Conservation (phyloP, 352 stramenopile genomes). For the Phytophthora pluvialis region DNA sequence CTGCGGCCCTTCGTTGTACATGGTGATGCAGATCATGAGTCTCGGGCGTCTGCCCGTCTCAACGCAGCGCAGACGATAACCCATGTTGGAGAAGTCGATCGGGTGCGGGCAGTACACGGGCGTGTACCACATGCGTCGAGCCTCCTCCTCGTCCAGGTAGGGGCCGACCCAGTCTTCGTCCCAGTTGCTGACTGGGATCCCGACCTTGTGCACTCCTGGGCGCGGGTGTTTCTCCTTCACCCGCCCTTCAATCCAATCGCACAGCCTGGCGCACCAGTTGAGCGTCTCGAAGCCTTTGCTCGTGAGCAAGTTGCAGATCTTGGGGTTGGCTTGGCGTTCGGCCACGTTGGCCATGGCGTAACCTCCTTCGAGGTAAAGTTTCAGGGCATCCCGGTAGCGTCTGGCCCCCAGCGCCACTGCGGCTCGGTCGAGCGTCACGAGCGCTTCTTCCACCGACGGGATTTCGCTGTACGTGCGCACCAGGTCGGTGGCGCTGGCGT, state of each 20-base stretch:
- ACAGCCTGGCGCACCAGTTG: conserved; percentile 84
- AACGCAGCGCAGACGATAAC: conserved; percentile 81
- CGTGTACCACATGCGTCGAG: conserved; percentile 81
- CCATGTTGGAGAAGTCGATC: conserved; percentile 78
- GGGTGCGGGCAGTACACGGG: conserved; percentile 74
- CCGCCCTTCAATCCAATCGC: conserved; percentile 88
- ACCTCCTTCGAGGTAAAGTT: conserved; percentile 83
- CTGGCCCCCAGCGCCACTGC: conserved; percentile 58
- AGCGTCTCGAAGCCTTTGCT: conserved; percentile 88
- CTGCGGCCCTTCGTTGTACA: conserved; percentile 82
- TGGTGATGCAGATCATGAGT: conserved; percentile 89
- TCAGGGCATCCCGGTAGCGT: conserved; percentile 80
- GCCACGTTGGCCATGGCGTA: conserved; percentile 88
- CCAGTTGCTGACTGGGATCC: conserved; percentile 68
- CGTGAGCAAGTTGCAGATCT: conserved; percentile 87
- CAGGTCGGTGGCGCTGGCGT: conserved; percentile 74
- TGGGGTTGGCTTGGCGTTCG: conserved; percentile 77
- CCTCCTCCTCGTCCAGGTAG: conserved; percentile 77
- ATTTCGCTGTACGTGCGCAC: conserved; percentile 80
- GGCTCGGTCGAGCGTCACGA: conserved; percentile 75
- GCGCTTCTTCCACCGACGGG: conserved; percentile 80
- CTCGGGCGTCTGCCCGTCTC: conserved; percentile 71
- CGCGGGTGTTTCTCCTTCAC: conserved; percentile 75
- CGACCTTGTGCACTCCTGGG: conserved; percentile 81
- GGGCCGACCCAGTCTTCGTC: conserved; percentile 81